phyloP scores from a whole-genome alignment of 2,329 filamentous ascomycete species.

The Ophiostoma sp. region DNA sequence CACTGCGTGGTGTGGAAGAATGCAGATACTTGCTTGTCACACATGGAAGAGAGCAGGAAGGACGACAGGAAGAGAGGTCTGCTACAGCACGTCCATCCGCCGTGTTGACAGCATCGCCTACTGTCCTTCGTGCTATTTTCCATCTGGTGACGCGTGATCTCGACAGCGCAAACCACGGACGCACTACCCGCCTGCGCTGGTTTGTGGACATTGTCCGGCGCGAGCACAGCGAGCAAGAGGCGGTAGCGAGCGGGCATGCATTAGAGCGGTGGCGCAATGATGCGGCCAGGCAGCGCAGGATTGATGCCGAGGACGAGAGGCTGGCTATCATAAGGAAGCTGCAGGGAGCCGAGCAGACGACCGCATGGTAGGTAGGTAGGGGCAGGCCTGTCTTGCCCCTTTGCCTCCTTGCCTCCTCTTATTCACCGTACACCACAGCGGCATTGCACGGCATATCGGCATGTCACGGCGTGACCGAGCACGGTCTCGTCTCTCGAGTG shows the following conservation, averaged over 20 bases:
- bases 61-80: not conserved
- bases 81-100: not conserved
- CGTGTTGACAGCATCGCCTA: slow-evolving; percentile 20
- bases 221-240: slow-evolving; percentile 28
- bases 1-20: slow-evolving; percentile 32
- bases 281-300: slow-evolving; percentile 18
- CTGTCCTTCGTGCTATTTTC: slow-evolving; percentile 32
- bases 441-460: slow-evolving; percentile 10
- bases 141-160: slow-evolving; percentile 36
- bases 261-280: slow-evolving; percentile 28
- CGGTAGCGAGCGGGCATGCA: slow-evolving; percentile 26
- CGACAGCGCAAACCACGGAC: slow-evolving; percentile 32
- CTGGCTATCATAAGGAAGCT: not conserved
- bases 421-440: not conserved
- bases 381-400: not conserved
- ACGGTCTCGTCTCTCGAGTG: not conserved
- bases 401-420: not conserved
- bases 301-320: not conserved
- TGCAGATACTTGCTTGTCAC: slow-evolving; percentile 32
- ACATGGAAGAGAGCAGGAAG: slow-evolving; percentile 22
- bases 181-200: slow-evolving; percentile 35
- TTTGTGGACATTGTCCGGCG: slow-evolving; percentile 33
- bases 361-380: not conserved
- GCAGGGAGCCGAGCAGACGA: not conserved
- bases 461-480: slow-evolving; percentile 12